Evolutionary conservation across 2,329 filamentous ascomycete species (phyloP), one percentile per base, ranked within the genome.

Genomic region (Apiospora sp.): DNA sequence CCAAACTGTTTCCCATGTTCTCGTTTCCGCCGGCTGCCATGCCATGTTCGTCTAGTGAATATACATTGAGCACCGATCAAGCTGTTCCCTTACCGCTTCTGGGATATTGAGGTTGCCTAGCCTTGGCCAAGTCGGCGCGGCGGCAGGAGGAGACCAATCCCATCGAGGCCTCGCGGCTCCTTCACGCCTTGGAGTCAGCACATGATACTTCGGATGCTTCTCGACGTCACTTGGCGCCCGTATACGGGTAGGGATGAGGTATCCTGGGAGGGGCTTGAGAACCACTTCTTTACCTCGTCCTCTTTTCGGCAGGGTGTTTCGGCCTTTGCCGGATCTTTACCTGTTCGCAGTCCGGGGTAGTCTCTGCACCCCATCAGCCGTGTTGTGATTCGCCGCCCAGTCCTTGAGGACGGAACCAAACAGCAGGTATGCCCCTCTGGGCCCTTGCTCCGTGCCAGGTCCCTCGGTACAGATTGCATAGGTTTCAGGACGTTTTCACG

Each of bases 101-200:
- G 58, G 58, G 34, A 22, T 14, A 41, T 41, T n/a, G 34, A 24
- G 34, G 6, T n/a, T n/a, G 58, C 58, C 58, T 34, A 64, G 58
- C 58, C 58, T 41, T 64, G 58, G 58, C 58, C 58, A 64, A 64
- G 58, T 64, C 37, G 58, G 58, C 58, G 58, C 58, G 58, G 58
- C 41, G 8, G 30, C 22, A 61, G 12, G 30, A 64, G 19, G 27
- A 37, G 34, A n/a, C 58, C 58, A 64, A 61, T 61, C 16, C 54
- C 54, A 34, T 61, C 27, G 27, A 22, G 19, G 54, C 54, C 54
- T 19, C 19, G 10, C 54, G 34, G 22, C 54, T 61, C 54, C 54
- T 37, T 16, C 16, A 3, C 22, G 30, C 30, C 19, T 4, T 13
- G 54, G 30, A 61, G 30, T 37, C 12, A 8, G 58, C 58, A n/a